These are phyloP conservation scores for Lentinula lateritia DNA, from an alignment of 768 basidiomycete genomes.

Conservation along the genomic window DNA sequence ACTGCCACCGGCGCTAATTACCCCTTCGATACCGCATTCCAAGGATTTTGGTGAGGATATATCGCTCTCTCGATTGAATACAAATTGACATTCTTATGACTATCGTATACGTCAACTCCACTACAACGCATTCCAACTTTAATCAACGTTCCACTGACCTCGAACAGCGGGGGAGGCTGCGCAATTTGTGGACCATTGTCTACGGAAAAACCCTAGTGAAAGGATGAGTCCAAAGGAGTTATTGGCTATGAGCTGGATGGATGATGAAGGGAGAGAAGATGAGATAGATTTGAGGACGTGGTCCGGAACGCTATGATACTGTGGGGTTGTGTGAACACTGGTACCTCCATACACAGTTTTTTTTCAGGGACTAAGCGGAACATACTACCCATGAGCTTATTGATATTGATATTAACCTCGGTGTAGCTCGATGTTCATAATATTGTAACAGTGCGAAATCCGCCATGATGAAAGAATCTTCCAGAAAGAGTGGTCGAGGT, in stretches of 20 bases:
- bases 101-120: neutral
- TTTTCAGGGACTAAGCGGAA: no score
- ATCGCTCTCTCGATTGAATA: neutral
- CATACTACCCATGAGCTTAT: no score
- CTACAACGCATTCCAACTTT: neutral
- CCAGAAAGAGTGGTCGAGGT: no score
- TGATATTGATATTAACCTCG: no score
- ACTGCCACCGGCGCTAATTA: slow-evolving; percentile 63
- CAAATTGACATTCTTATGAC: neutral
- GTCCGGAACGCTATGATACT: neutral
- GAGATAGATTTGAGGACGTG: slow-evolving; percentile 1
- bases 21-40: neutral
- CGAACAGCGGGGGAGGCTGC: neutral
- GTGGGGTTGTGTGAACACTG: no score
- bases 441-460: no score
- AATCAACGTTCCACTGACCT: neutral
- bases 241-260: neutral
- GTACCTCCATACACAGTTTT: no score
- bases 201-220: neutral
- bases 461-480: no score
- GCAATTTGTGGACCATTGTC: neutral
- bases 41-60: neutral
- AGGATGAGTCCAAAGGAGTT: neutral
- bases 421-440: no score
- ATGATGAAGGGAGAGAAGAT: neutral